phyloP scores from a whole-genome alignment of 169 alveolate species.

The Perkinsus chesapeaki region DNA sequence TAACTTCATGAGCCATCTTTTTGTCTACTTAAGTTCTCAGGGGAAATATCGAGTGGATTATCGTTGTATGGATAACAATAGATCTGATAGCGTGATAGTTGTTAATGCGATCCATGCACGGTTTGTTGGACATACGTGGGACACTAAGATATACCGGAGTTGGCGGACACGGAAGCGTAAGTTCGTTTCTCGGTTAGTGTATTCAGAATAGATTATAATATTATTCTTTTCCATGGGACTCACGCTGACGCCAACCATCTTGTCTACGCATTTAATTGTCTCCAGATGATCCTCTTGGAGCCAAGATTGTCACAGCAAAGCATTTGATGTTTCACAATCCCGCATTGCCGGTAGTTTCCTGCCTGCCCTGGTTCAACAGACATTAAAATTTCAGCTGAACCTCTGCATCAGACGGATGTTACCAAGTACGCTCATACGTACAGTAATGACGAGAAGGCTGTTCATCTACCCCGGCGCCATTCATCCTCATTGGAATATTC shows the following conservation, averaged over 20 bases:
- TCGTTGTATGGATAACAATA: background rate
- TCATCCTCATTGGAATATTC: conserved; percentile 80
- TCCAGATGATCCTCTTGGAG: conserved; percentile 67
- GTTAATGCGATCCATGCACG: conserved; percentile 73
- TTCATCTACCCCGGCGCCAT: conserved; percentile 74
- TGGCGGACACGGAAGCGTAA: conserved; percentile 55
- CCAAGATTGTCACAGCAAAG: conserved; percentile 74
- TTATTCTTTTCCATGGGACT: background rate
- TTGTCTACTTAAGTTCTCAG: background rate
- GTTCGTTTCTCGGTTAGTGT: background rate
- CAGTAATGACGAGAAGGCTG: conserved; percentile 45
- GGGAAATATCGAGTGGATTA: conserved; percentile 35
- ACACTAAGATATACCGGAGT: conserved; percentile 72
- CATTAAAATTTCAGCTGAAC: conserved; percentile 39
- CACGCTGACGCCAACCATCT: background rate
- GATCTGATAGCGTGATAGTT: conserved; percentile 65
- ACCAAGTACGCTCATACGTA: conserved; percentile 54
- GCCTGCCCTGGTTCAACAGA: too few species aligned
- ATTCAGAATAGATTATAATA: background rate
- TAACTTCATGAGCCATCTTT: too few species aligned
- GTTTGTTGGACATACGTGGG: conserved; percentile 82
- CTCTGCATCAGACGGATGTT: conserved; percentile 76
- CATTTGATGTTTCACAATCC: conserved; percentile 77
- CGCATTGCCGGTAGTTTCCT: conserved; percentile 58
- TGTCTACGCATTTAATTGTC: background rate